A percentile compares a stretch with the other conserved stretches of the same genome.
phyloP scores from a whole-genome alignment of 192 early-diverging fungal species.

The Backusella luteola region DNA sequence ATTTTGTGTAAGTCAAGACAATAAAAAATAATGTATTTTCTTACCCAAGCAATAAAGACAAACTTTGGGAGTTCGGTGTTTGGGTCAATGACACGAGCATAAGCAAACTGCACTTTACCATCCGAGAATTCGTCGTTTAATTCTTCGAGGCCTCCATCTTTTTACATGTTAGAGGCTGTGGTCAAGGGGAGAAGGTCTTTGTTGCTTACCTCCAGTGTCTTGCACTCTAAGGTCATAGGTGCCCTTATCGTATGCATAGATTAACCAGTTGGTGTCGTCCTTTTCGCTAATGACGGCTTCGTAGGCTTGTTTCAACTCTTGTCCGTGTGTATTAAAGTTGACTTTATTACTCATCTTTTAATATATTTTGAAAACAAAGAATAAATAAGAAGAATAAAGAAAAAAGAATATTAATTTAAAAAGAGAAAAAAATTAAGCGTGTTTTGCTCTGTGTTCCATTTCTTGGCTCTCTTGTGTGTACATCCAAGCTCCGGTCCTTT shows the following conservation, averaged over 20 bases:
- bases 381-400: not conserved
- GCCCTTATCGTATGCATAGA: constrained; percentile 77
- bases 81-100: constrained; percentile 80
- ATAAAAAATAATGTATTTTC: not conserved
- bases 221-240: constrained; percentile 65
- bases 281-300: constrained; percentile 58
- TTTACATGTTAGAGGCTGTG: not conserved
- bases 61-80: constrained; percentile 85
- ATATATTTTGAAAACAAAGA: too few species aligned
- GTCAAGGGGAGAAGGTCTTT: not conserved
- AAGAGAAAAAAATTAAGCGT: not conserved
- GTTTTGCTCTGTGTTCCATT: not conserved
- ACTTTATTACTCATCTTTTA: constrained; percentile 55
- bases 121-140: constrained; percentile 91
- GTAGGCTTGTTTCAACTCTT: constrained; percentile 63
- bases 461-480: not conserved
- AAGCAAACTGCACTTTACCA: constrained; percentile 88
- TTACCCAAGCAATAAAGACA: constrained; percentile 91
- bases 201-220: constrained; percentile 49
- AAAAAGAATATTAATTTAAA: constrained; percentile 11
- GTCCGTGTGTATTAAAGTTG: constrained; percentile 65
- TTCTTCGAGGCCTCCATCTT: constrained; percentile 79
- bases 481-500: not conserved
- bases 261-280: constrained; percentile 64
- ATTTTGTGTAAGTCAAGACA: not conserved